Conservation (phyloP, 2,329 filamentous ascomycete genomes). For the Aspergillus quadricinctus region DNA sequence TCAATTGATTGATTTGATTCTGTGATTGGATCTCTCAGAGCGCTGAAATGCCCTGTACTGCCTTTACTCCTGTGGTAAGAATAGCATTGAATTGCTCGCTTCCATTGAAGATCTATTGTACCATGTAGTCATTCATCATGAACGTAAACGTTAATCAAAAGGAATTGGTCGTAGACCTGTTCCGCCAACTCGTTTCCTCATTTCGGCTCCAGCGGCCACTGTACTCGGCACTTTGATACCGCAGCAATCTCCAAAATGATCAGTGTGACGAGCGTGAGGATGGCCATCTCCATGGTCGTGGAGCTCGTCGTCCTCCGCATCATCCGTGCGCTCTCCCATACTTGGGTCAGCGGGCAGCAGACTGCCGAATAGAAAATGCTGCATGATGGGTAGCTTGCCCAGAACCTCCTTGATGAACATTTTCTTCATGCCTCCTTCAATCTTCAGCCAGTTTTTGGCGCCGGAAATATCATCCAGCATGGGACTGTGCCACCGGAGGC, state of each 20-base stretch:
- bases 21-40: not conserved
- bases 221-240: constrained; percentile 96
- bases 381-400: constrained; percentile 93
- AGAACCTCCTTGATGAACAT: constrained; percentile 96
- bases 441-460: constrained; percentile 84
- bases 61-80: not conserved
- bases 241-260: constrained; percentile 89
- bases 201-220: constrained; percentile 83
- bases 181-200: constrained; percentile 67
- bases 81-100: not conserved
- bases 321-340: constrained; percentile 58
- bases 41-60: not conserved
- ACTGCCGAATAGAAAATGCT: constrained; percentile 92
- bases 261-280: constrained; percentile 53
- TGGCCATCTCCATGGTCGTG: constrained; percentile 64
- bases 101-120: not conserved
- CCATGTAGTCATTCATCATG: not conserved
- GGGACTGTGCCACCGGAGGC: constrained; percentile 90
- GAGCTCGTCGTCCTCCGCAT: constrained; percentile 51
- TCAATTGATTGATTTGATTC: not conserved
- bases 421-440: constrained; percentile 89
- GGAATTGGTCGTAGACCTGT: constrained; percentile 59
- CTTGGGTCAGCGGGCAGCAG: constrained; percentile 73
- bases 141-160: constrained; percentile 36
- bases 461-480: constrained; percentile 98